These are phyloP conservation scores for Cytospora leucostoma DNA, from an alignment of 2,329 filamentous ascomycete genomes.

Conservation along the genomic window DNA sequence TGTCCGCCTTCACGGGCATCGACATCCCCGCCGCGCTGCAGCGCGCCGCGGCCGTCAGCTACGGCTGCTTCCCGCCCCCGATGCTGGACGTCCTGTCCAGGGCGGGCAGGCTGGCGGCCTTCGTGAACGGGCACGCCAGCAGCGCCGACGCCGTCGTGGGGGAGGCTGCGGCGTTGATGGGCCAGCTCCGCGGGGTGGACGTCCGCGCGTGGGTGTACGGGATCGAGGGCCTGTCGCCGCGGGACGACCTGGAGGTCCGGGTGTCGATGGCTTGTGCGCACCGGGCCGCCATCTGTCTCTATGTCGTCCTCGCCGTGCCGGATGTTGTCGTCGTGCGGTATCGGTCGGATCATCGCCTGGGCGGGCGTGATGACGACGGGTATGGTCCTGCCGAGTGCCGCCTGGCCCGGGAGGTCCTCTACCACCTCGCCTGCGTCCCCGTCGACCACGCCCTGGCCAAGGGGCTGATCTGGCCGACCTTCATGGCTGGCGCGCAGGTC, in stretches of 20 bases:
- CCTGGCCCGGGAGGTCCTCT: constrained; percentile 48
- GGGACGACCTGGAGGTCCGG: constrained; percentile 41
- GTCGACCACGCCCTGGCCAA: constrained; percentile 56
- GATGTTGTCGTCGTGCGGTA: constrained; percentile 17
- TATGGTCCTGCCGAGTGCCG: constrained; percentile 30
- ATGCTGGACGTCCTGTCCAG: constrained; percentile 47
- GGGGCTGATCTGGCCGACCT: constrained; percentile 58
- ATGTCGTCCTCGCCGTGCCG: constrained; percentile 44
- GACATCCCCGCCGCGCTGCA: constrained; percentile 43
- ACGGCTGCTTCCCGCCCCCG: constrained; percentile 49
- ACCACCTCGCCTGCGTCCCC: constrained; percentile 49
- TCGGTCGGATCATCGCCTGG: neutral
- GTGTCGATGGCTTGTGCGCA: constrained; percentile 47
- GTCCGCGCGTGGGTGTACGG: constrained; percentile 44
- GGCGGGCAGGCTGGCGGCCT: constrained; percentile 44
- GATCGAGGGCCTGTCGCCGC: constrained; percentile 38
- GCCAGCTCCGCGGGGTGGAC: constrained; percentile 43
- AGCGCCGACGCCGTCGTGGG: constrained; percentile 32
- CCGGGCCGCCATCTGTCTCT: constrained; percentile 48
- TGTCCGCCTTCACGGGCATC: constrained; percentile 40
- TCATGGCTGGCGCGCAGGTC: constrained; percentile 56
- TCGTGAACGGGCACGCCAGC: constrained; percentile 29
- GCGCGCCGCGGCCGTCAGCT: constrained; percentile 47
- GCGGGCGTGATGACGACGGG: no score
- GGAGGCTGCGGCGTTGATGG: constrained; percentile 38